These are phyloP conservation scores for Plasmodium chabaudi DNA, from an alignment of 169 alveolate genomes.

Conservation along the genomic window DNA sequence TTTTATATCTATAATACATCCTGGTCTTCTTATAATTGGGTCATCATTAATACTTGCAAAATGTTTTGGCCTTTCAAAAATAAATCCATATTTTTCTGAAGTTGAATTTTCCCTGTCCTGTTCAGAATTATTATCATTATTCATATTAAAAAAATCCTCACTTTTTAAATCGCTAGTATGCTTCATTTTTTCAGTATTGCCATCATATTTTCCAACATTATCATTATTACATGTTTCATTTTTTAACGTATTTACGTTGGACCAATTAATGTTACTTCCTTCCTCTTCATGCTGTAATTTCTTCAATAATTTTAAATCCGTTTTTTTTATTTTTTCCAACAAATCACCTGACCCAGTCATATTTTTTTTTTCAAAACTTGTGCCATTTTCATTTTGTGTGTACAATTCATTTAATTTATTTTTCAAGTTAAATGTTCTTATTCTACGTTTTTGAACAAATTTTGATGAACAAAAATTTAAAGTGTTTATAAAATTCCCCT, in stretches of 20 bases:
- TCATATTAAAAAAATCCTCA: background rate
- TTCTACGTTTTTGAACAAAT: slow-evolving; percentile 11
- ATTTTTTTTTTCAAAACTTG: slow-evolving; percentile 19
- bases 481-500: background rate
- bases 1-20: slow-evolving; percentile 84
- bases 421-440: slow-evolving; percentile 22
- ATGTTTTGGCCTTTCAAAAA: slow-evolving; percentile 68
- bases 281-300: background rate
- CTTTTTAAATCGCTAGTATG: background rate
- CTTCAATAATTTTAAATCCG: slow-evolving; percentile 3
- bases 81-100: slow-evolving; percentile 48
- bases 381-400: slow-evolving; percentile 35
- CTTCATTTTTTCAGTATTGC: background rate
- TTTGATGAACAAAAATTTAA: background rate
- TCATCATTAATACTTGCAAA: slow-evolving; percentile 84
- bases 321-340: slow-evolving; percentile 32
- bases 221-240: background rate
- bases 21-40: slow-evolving; percentile 87
- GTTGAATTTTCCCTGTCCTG: slow-evolving; percentile 1
- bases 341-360: slow-evolving; percentile 57
- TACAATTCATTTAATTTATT: slow-evolving; percentile 6
- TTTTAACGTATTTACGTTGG: background rate
- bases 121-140: slow-evolving; percentile 5
- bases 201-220: background rate
- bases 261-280: background rate